Evolutionary conservation across 2,329 filamentous ascomycete genomes (phyloP).

Genomic region (Aspergillus carbonarius): DNA sequence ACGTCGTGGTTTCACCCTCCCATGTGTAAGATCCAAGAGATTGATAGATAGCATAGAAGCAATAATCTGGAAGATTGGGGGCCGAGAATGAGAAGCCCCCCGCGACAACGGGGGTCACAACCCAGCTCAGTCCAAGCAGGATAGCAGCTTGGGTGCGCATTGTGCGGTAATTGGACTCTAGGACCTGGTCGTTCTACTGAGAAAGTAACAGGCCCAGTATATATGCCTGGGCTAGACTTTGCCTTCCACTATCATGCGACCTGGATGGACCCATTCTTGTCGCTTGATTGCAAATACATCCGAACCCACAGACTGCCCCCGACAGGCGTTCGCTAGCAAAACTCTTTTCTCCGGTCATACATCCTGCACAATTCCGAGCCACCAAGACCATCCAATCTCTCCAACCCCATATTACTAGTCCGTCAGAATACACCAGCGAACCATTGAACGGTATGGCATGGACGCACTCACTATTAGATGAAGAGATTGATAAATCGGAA

Average conservation of each 20-base stretch:
- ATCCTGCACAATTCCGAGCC: not conserved
- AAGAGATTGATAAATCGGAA: slow-evolving; percentile 47
- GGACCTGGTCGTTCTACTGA: not conserved
- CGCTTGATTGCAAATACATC: not conserved
- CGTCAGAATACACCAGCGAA: not conserved
- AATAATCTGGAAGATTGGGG: slow-evolving; percentile 1
- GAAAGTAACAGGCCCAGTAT: not conserved
- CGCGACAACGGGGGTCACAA: not conserved
- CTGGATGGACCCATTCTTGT: not conserved
- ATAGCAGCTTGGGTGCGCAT: not conserved
- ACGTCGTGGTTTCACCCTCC: not conserved
- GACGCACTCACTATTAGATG: slow-evolving; percentile 35
- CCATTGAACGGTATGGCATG: slow-evolving; percentile 24
- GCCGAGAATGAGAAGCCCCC: not conserved
- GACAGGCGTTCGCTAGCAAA: not conserved
- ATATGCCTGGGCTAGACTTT: not conserved
- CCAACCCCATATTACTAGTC: not conserved
- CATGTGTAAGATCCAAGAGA: not conserved
- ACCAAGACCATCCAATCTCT: not conserved
- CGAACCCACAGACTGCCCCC: not conserved
- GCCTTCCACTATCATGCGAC: not conserved
- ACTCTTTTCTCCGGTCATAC: not conserved
- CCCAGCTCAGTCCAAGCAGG: not conserved
- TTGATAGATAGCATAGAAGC: not conserved
- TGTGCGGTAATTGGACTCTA: not conserved